A percentile compares a stretch with the other conserved stretches of the same genome.
These are phyloP conservation scores for Albugo candida DNA, from an alignment of 352 stramenopile species.

Conservation along the genomic window DNA sequence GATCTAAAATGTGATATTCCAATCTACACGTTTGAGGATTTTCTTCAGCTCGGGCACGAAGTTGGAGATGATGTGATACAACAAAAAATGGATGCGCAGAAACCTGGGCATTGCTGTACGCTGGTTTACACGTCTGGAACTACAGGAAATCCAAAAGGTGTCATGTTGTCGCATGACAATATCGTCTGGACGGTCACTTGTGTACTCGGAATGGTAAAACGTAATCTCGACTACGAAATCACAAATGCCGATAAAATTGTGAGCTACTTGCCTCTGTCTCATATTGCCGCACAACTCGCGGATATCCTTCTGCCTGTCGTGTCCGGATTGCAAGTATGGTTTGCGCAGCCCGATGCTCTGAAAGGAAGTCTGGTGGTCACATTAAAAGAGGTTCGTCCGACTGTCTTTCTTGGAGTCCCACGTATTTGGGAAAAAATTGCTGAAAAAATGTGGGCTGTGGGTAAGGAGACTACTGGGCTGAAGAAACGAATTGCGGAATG, in stretches of 20 bases:
- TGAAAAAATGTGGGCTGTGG: constrained; percentile 78
- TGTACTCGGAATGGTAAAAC: constrained; percentile 40
- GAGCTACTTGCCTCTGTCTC: constrained; percentile 79
- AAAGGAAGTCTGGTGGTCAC: constrained; percentile 75
- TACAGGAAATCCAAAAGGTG: constrained; percentile 88
- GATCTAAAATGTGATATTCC: constrained; percentile 41
- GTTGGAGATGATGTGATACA: constrained; percentile 41
- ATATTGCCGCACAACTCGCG: constrained; percentile 76
- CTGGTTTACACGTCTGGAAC: constrained; percentile 92
- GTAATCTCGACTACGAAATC: constrained; percentile 32
- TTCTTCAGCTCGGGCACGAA: constrained; percentile 46
- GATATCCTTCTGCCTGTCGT: constrained; percentile 69
- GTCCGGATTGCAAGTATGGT: constrained; percentile 56
- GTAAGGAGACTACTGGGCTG: constrained; percentile 68
- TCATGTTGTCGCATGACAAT: constrained; percentile 94
- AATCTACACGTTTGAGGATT: constrained; percentile 65
- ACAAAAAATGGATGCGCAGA: constrained; percentile 53
- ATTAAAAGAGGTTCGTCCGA: constrained; percentile 73
- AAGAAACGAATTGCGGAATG: constrained; percentile 84
- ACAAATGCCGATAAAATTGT: constrained; percentile 52
- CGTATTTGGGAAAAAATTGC: constrained; percentile 87
- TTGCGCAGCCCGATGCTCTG: constrained; percentile 77
- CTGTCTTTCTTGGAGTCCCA: constrained; percentile 81
- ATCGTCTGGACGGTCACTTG: constrained; percentile 67
- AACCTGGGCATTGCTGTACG: constrained; percentile 73